Evolutionary conservation across 768 basidiomycete species (phyloP).

Genomic region (Kwoniella dejecticola): DNA sequence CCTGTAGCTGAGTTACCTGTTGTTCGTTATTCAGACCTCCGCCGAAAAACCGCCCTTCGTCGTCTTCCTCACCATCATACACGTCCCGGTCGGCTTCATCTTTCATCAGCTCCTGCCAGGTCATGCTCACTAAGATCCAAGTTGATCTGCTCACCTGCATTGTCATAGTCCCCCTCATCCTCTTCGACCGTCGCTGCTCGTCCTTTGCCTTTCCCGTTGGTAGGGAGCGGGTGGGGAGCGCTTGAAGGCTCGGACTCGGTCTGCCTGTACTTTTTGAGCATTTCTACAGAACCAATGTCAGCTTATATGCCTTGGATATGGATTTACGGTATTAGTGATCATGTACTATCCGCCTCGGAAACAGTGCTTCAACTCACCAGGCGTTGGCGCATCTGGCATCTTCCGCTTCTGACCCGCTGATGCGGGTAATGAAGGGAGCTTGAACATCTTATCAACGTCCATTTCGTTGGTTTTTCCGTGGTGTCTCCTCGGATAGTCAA

Average conservation of each 20-base stretch:
- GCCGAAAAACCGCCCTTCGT: conserved; percentile 88
- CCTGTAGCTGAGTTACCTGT: conserved; percentile 60
- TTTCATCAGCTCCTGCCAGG: conserved; percentile 65
- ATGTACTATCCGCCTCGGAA: too few relatives aligned
- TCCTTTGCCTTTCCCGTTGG: conserved; percentile 37
- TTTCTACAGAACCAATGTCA: conserved; percentile 23
- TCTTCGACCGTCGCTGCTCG: conserved; percentile 57
- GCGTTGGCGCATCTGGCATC: conserved; percentile 36
- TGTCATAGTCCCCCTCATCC: conserved; percentile 60
- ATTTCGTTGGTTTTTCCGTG: too few relatives aligned
- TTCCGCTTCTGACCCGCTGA: conserved; percentile 45
- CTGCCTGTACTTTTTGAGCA: conserved; percentile 40
- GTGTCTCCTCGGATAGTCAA: too few relatives aligned
- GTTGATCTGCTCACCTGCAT: conserved; percentile 52
- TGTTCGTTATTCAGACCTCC: conserved; percentile 90
- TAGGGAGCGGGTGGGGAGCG: not conserved
- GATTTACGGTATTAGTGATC: too few relatives aligned
- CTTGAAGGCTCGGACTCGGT: conserved; percentile 18
- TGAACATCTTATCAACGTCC: conserved; percentile 53
- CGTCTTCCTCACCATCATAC: conserved; percentile 61
- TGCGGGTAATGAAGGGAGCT: conserved; percentile 46
- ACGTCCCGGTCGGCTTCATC: conserved; percentile 67
- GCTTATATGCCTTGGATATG: too few relatives aligned
- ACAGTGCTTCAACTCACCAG: conserved; percentile 26
- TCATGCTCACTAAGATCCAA: not conserved